These are phyloP conservation scores for Saccharomyces paradoxus DNA, from an alignment of 805 yeast species.

Conservation along the genomic window DNA sequence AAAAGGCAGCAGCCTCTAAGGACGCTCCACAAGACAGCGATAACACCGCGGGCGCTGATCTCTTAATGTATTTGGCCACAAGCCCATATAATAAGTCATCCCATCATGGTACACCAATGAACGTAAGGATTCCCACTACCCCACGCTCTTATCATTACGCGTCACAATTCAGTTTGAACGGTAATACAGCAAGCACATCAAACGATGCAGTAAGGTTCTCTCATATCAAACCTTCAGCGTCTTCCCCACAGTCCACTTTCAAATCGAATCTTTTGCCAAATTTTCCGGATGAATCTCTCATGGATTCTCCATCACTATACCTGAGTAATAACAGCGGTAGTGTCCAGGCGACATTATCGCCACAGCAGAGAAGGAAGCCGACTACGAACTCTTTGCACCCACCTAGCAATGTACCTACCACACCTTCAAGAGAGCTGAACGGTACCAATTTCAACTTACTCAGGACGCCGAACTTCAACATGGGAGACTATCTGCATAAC, in stretches of 20 bases:
- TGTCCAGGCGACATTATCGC: conserved; percentile 6
- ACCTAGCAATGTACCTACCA: conserved; percentile 16
- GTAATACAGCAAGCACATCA: conserved; percentile 3
- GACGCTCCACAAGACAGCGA: conserved; percentile 2
- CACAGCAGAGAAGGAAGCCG: conserved; percentile 14
- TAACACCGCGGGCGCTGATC: conserved; percentile 30
- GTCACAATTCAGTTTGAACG: conserved; percentile 3
- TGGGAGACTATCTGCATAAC: conserved; percentile 32
- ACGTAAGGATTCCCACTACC: conserved; percentile 19
- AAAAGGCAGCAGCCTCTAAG: conserved; percentile 2
- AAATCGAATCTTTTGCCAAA: conserved; percentile 16
- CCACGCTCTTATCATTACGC: conserved; percentile 15
- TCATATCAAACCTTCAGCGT: conserved; percentile 22
- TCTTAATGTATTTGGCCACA: conserved; percentile 31
- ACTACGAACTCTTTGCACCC: neutral
- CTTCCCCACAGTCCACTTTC: conserved; percentile 28
- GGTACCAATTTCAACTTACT: conserved; percentile 8
- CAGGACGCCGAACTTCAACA: conserved; percentile 29
- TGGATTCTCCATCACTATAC: conserved; percentile 25
- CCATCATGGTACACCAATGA: neutral
- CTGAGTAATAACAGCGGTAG: conserved; percentile 1
- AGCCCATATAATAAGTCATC: conserved; percentile 23
- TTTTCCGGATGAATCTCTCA: conserved; percentile 13
- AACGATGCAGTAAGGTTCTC: conserved; percentile 24
- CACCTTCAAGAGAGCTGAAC: conserved; percentile 24